Evolutionary conservation across 2,329 filamentous ascomycete species (phyloP), one percentile per base, ranked within the genome.

Genomic region (Zymoseptoria tritici): DNA sequence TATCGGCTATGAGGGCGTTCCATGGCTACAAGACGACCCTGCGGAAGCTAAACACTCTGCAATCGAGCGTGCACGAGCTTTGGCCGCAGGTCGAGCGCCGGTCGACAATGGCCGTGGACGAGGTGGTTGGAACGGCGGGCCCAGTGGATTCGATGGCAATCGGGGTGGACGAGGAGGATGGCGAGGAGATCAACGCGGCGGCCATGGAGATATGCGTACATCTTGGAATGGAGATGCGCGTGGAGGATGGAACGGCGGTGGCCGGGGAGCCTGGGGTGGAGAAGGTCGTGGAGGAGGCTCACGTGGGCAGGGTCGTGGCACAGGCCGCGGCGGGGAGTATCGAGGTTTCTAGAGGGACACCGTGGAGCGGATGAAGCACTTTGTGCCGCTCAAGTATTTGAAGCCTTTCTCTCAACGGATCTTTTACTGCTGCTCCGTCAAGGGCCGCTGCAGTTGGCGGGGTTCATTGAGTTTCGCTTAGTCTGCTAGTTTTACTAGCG

Each of bases 1-100:
- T 5, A 62, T 46, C 11, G 67, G 65, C 13, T 70, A 70, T 51
- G 64, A 50, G 9, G 65, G 62, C 24, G 59, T 67, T 13, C 52
- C 56, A n/a, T 61, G 57, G 3, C 49, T 64, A 1, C 52, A 62
- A 11, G 56, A 57, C 20, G 56, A 52, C 9, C 55, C 55, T 2
- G 56, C 57, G 57, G 57, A 59, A 29, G 60, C 60, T 16, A 59
- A 60, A 20, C 61, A 67, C 31, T 57, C 57, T 46, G 65, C 63
- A 11, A 62, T 68, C 11, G 63, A 61, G 31, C 63, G 66, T n/a
- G 66, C 66, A 9, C 52, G 64, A 55, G 62, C 62, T 26, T 51
- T 67, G 22, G 63, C 64, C 16, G 57, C 60, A 8, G 57, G 58
- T 50, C 36, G 36, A 46, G 36, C 13, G 16, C 36, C 36, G 36